Percentiles rank a stretch among this genome's conserved stretches.
phyloP scores from a whole-genome alignment of 768 basidiomycete species.

The Chlorophyllum brunneum region DNA sequence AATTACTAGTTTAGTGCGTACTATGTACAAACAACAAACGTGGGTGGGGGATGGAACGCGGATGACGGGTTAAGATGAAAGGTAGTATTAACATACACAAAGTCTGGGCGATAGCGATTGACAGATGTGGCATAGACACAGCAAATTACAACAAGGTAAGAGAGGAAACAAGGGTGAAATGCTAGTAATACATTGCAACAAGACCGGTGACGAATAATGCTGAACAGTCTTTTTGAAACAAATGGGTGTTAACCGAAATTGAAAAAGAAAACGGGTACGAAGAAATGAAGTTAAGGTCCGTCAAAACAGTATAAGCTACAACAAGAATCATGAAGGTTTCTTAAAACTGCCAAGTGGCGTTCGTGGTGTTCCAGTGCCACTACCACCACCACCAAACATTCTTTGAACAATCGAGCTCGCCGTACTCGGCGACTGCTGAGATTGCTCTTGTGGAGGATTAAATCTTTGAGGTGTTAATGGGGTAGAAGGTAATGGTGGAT shows the following conservation, averaged over 20 bases:
- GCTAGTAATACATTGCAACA: conserved; percentile 4
- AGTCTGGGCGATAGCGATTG: too few species aligned
- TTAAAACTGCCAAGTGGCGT: conserved; percentile 2
- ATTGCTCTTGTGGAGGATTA: conserved; percentile 3
- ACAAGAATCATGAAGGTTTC: neutral
- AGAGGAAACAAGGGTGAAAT: neutral
- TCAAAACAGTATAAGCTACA: neutral
- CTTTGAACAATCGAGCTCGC: conserved; percentile 6
- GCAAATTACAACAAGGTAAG: too few species aligned
- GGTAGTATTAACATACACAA: too few species aligned
- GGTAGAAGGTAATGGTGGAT: conserved; percentile 9
- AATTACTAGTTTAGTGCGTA: neutral
- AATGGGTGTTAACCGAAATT: neutral
- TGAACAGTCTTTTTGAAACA: neutral
- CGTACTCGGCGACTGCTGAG: neutral
- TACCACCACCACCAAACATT: conserved; percentile 5
- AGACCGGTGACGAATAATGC: neutral
- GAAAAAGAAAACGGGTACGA: neutral
- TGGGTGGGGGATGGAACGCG: too few species aligned
- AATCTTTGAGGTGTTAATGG: conserved; percentile 8
- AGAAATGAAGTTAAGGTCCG: neutral
- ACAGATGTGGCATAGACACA: too few species aligned
- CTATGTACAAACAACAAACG: neutral
- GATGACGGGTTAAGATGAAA: too few species aligned
- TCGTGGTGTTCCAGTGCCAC: conserved; percentile 2